Evolutionary conservation across 73 alveolate genomes (phyloP), one percentile per base, ranked within the genome.

Genomic region (Paramecium octaurelia): DNA sequence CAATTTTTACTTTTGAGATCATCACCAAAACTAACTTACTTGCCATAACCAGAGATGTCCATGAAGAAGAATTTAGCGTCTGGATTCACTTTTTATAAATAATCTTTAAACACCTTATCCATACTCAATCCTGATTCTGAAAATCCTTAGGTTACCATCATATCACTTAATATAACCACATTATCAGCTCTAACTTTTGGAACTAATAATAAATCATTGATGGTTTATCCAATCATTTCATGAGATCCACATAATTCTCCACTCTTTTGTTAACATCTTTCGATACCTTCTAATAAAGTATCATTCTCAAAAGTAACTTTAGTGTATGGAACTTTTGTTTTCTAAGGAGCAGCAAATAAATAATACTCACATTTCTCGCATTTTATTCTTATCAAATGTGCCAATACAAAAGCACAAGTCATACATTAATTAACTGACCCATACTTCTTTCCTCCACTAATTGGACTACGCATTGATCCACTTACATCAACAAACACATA

Each of bases 381-480:
- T 80, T 80, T 80, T 20, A 34, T 42, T 44, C 91, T 38, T 12
- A 80, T 42, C 10, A 80, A 14, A 10, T 80, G 73, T 42, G 91
- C 46, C 29, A 80, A 73, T 14, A 73, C 59, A 35, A 73, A 73
- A 18, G 87, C 87, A 3, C 54, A 73, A 34, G 1, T 12, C 57
- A 12, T 24, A 57, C 57, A 42, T 23, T 10, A 0, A 20, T 43
- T 42, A 20, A 80, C 27, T 24, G 64, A 44, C 2, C 42, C 73
- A 24, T 87, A 87, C 36, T 87, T 86, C 73, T 68, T 87, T n/a
- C 93, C 93, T 23, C 93, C 93, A n/a, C 80, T 42, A 73, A 87
- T 87, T 18, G 86, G 75, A 76, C 88, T 40, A 6, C 58, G 5
- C 93, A 87, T 87, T 23, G 93, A 80, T 10, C 58, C 73, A 42